A percentile compares a stretch with the other conserved stretches of the same genome.
Evolutionary conservation across 2,329 filamentous ascomycete genomes (phyloP).

Genomic region (Annulohypoxylon truncatum): DNA sequence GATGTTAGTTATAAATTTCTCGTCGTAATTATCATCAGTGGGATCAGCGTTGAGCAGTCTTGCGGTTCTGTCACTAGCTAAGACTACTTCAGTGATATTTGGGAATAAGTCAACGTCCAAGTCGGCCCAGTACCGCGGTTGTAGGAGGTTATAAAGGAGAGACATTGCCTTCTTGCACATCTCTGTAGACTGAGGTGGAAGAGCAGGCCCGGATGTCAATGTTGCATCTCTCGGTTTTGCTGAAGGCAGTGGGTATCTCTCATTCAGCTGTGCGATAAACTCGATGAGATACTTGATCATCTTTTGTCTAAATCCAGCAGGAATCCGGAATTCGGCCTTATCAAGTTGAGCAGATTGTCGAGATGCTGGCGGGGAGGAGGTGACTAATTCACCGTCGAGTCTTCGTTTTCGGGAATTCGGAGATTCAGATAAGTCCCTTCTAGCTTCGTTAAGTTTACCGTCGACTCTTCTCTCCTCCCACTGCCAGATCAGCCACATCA

Average conservation of each 20-base stretch:
- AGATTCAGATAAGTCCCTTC: conserved; percentile 69
- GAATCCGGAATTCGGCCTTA: conserved; percentile 74
- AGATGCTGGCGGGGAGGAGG: conserved; percentile 65
- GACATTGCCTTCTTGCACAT: conserved; percentile 87
- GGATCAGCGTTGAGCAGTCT: conserved; percentile 69
- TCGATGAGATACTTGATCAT: conserved; percentile 96
- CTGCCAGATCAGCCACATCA: conserved; percentile 90
- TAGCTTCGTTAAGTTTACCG: conserved; percentile 59
- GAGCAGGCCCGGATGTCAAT: conserved; percentile 57
- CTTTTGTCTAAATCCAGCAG: conserved; percentile 74
- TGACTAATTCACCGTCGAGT: conserved; percentile 71
- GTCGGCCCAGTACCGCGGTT: conserved; percentile 90
- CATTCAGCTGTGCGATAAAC: conserved; percentile 90
- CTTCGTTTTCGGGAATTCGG: conserved; percentile 81
- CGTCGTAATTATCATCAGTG: conserved; percentile 77
- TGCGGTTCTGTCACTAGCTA: conserved; percentile 82
- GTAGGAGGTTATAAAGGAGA: conserved; percentile 84
- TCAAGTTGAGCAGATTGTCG: conserved; percentile 61
- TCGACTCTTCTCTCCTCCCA: conserved; percentile 90
- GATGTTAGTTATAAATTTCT: conserved; percentile 86
- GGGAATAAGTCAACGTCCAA: conserved; percentile 91
- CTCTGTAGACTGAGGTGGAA: conserved; percentile 72
- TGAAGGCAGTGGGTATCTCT: conserved; percentile 83
- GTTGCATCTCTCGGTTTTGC: conserved; percentile 70
- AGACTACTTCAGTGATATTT: conserved; percentile 86